Evolutionary conservation across 2,329 filamentous ascomycete genomes (phyloP), one percentile per base, ranked within the genome.

Genomic region (Aureobasidium lini): DNA sequence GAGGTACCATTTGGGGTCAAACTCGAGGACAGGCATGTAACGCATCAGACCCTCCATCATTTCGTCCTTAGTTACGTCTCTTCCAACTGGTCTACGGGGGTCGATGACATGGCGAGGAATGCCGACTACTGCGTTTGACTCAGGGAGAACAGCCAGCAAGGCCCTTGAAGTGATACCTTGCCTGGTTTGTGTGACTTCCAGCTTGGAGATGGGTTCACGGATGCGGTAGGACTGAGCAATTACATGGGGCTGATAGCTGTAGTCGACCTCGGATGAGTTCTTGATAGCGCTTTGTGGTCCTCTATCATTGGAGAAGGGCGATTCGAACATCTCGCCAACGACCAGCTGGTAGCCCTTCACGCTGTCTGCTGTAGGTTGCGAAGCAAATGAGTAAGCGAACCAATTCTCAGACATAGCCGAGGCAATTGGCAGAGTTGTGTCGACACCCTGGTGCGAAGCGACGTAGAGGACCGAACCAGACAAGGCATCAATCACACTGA

Each of bases 361-460:
- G 57, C 71, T 64, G 4, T 77, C 72, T n/a, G 79, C 74, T 3
- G 75, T 68, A 28, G 79, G 76, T 62, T 85, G 82, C 7, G 74
- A 66, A 1, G 80, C 77, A 72, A 92, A 89, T 7, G 90, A 88
- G 76, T 95, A 97, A 6, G 86, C 82, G 69, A 95, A 92, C 91
- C 93, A 97, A 75, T 99, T 97, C 77, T 99, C 94, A 0, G 91
- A 88, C 56, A 96, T 79, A 29, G 85, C 83, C 43, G 91, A 90
- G 23, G 88, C 79, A 62, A 96, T 87, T 0, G 86, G 81, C 69
- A 91, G 87, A 49, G 75, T 78, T 1, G 83, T 79, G 69, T 97
- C 92, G 36, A 96, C 85, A 4, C 87, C 87, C 6, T 81, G 73
- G 69, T 96, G 86, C 0, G 79, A 83, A 47, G 84, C 81, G 1